A percentile compares a stretch with the other conserved stretches of the same genome.
phyloP scores from a whole-genome alignment of 2,329 filamentous ascomycete species.

The Pseudocercospora musae region DNA sequence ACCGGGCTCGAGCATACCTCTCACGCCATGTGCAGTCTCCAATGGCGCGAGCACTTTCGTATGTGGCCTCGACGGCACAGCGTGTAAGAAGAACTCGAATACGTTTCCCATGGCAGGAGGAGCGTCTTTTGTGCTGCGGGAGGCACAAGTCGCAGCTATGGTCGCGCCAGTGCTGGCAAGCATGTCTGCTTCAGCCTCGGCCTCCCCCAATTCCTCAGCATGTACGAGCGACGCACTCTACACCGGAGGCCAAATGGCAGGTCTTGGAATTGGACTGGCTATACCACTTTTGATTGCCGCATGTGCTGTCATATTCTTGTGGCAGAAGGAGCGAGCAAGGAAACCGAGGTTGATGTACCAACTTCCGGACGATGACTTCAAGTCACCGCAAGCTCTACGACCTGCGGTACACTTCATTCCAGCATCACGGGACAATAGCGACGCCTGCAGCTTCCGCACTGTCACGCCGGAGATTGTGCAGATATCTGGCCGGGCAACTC shows the following conservation, averaged over 20 bases:
- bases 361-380: slow-evolving; percentile 30
- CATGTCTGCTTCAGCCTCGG: slow-evolving; percentile 12
- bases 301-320: slow-evolving; percentile 22
- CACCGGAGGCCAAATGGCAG: slow-evolving; percentile 29
- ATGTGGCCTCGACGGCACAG: slow-evolving; percentile 30
- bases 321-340: slow-evolving; percentile 21
- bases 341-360: slow-evolving; percentile 33
- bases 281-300: slow-evolving; percentile 31
- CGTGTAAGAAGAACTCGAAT: slow-evolving; percentile 24
- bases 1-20: slow-evolving; percentile 18
- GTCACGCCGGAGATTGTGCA: slow-evolving; percentile 4
- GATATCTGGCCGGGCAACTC: slow-evolving; percentile 1
- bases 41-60: slow-evolving; percentile 28
- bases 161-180: slow-evolving; percentile 21
- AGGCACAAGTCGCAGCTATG: slow-evolving; percentile 30
- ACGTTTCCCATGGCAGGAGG: slow-evolving; percentile 29
- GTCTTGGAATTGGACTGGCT: slow-evolving; percentile 29
- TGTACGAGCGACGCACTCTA: slow-evolving; percentile 14
- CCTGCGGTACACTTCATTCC: slow-evolving; percentile 10
- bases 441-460: slow-evolving; percentile 5
- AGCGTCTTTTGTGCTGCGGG: slow-evolving; percentile 28
- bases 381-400: slow-evolving; percentile 16
- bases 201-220: slow-evolving; percentile 10
- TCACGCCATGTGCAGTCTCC: slow-evolving; percentile 28
- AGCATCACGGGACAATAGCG: slow-evolving; percentile 4